phyloP scores from a whole-genome alignment of 768 basidiomycete genomes.

The Leccinum variicolor region DNA sequence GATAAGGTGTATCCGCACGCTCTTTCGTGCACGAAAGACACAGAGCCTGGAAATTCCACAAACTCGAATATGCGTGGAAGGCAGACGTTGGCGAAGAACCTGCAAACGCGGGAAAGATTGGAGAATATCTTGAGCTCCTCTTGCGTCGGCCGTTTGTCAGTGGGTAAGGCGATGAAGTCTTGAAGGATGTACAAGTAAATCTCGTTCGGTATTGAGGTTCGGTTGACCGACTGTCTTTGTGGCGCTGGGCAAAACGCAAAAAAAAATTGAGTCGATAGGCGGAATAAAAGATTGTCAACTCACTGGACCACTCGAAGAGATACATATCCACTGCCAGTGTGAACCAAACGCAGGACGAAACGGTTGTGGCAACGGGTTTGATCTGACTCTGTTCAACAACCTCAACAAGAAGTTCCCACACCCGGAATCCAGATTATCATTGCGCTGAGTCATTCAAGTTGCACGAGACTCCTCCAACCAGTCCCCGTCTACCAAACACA shows the following conservation, averaged over 20 bases:
- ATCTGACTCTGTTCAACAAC: no score
- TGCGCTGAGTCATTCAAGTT: no score
- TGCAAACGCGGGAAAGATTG: not conserved
- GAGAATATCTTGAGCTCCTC: not conserved
- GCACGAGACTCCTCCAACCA: no score
- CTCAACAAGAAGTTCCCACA: no score
- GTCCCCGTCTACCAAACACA: no score
- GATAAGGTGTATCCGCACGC: no score
- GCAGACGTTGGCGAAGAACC: not conserved
- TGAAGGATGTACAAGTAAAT: not conserved
- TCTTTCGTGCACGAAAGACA: no score
- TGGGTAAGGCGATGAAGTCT: not conserved
- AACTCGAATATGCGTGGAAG: not conserved
- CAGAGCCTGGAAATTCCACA: no score
- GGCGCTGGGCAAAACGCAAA: not conserved
- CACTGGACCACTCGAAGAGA: not conserved
- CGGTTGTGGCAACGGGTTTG: no score
- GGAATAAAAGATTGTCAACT: not conserved
- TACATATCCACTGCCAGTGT: no score
- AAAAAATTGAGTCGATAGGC: not conserved
- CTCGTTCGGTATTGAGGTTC: not conserved
- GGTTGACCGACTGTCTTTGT: not conserved
- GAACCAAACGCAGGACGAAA: no score
- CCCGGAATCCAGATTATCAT: no score
- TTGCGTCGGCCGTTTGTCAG: not conserved